These are phyloP conservation scores for Massarina eburnea DNA, from an alignment of 2,329 filamentous ascomycete genomes.

Conservation along the genomic window DNA sequence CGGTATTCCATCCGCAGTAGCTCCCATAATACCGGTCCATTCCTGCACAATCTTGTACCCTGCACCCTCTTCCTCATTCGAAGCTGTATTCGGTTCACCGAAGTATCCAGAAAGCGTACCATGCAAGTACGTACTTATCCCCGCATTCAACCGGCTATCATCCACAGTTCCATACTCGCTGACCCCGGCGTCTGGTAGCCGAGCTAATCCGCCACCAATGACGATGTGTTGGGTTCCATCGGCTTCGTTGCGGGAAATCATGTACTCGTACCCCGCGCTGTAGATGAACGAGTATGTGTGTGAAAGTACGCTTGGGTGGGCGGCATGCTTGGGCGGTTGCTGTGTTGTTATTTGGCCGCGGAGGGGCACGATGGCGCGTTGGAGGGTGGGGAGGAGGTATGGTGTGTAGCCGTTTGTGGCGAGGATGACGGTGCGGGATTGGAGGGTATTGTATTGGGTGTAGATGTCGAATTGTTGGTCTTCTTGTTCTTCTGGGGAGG, in stretches of 20 bases:
- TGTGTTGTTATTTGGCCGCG: conserved; percentile 46
- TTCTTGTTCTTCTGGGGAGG: neutral
- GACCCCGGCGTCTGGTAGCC: conserved; percentile 46
- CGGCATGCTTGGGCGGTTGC: conserved; percentile 39
- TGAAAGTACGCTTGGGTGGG: conserved; percentile 42
- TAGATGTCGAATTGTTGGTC: conserved; percentile 9
- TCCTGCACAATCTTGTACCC: conserved; percentile 34
- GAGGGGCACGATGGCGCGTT: conserved; percentile 45
- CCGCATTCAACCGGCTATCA: conserved; percentile 55
- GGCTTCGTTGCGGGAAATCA: conserved; percentile 56
- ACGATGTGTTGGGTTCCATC: conserved; percentile 55
- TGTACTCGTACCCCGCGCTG: conserved; percentile 65
- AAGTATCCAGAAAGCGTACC: conserved; percentile 54
- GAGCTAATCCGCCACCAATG: conserved; percentile 61
- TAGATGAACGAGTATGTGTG: conserved; percentile 66
- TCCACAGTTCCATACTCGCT: conserved; percentile 59
- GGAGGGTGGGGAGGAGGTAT: conserved; percentile 36
- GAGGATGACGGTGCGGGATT: conserved; percentile 23
- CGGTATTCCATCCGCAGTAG: conserved; percentile 53
- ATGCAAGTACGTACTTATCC: conserved; percentile 53
- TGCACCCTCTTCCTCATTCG: conserved; percentile 11
- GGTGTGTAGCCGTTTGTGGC: conserved; percentile 42
- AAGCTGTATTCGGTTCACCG: conserved; percentile 37
- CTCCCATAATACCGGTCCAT: conserved; percentile 57
- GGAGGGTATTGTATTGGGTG: conserved; percentile 21